A percentile compares a stretch with the other conserved stretches of the same genome.
Conservation (phyloP, 2,329 filamentous ascomycete genomes). For the Aspergillus phoenicis region DNA sequence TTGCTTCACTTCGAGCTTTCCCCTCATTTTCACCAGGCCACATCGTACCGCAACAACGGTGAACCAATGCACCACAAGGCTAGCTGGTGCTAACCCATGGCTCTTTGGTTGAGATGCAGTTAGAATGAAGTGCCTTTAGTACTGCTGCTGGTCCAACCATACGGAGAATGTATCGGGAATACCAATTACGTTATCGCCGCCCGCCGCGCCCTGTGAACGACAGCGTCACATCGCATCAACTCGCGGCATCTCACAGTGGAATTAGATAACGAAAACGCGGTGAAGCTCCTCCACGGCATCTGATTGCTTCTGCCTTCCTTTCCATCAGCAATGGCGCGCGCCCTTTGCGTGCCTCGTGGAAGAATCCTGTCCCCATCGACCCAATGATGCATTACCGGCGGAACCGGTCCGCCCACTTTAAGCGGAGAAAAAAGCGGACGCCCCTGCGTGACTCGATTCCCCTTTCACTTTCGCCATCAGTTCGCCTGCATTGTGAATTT, state of each 20-base stretch:
- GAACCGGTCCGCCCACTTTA: conserved; percentile 21
- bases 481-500: neutral
- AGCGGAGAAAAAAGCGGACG: conserved; percentile 16
- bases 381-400: conserved; percentile 11
- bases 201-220: conserved; percentile 29
- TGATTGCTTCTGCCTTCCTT: neutral
- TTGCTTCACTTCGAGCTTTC: neutral
- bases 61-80: neutral
- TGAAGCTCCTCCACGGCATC: conserved; percentile 2
- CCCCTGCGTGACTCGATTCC: conserved; percentile 12
- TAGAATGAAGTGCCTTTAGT: neutral
- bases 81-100: neutral
- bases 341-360: conserved; percentile 6
- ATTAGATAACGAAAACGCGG: conserved; percentile 29
- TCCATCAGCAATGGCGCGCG: neutral
- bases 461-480: neutral
- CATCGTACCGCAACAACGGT: neutral
- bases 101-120: neutral
- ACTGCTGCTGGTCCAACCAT: neutral
- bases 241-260: neutral
- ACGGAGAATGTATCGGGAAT: neutral
- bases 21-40: neutral
- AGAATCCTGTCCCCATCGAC: neutral
- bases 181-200: conserved; percentile 5
- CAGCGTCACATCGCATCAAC: conserved; percentile 17